Percentiles rank a stretch among this genome's conserved stretches.
phyloP scores from a whole-genome alignment of 805 yeast species.

The Barnettozyma salicaria region DNA sequence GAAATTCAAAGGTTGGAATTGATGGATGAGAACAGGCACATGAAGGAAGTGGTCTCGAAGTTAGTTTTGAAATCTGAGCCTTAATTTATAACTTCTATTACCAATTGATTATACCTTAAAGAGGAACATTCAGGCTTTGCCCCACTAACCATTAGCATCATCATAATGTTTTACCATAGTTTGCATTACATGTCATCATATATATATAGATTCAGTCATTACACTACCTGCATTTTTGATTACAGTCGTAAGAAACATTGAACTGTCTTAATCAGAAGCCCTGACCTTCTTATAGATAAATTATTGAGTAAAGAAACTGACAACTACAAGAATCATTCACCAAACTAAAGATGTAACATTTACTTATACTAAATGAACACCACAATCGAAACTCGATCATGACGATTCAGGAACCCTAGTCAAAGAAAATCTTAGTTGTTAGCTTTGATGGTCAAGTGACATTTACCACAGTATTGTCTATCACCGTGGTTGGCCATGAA shows the following conservation, averaged over 20 bases:
- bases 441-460: slow-evolving; percentile 86
- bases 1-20: slow-evolving; percentile 33
- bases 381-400: neutral
- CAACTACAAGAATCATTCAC: neutral
- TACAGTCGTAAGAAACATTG: too few relatives aligned
- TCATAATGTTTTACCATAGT: too few relatives aligned
- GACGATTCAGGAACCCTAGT: slow-evolving; percentile 1
- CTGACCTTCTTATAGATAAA: too few relatives aligned
- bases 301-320: neutral
- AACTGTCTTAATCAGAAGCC: too few relatives aligned
- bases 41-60: slow-evolving; percentile 26
- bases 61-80: slow-evolving; percentile 17
- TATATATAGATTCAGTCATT: too few relatives aligned
- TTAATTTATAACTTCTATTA: too few relatives aligned
- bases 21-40: slow-evolving; percentile 32
- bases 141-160: too few relatives aligned
- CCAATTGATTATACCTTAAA: too few relatives aligned
- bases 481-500: slow-evolving; percentile 98
- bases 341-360: slow-evolving; percentile 2
- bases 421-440: slow-evolving; percentile 27
- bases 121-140: too few relatives aligned
- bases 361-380: neutral
- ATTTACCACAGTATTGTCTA: slow-evolving; percentile 99
- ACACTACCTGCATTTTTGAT: too few relatives aligned
- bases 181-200: too few relatives aligned